Evolutionary conservation across 1,284 basidiomycete species (phyloP).

Genomic region (Apiotrichum sp.): DNA sequence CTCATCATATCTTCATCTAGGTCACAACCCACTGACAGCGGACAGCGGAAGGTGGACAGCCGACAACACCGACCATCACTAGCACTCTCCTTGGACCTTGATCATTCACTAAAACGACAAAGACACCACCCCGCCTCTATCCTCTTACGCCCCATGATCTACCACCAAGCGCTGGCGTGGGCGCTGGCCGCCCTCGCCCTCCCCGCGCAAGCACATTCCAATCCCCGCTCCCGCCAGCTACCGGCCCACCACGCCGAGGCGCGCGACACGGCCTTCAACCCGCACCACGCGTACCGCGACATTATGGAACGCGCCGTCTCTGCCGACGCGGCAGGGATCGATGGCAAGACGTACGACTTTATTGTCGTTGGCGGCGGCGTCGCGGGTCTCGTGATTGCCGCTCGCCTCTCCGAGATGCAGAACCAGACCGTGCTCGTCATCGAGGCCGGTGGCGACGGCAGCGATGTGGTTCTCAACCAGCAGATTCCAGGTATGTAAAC

Average conservation of each 20-base stretch:
- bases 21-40: too few species aligned
- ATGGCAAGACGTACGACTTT: slow-evolving; percentile 38
- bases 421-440: slow-evolving; percentile 62
- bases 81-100: too few species aligned
- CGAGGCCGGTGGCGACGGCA: slow-evolving; percentile 64
- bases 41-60: too few species aligned
- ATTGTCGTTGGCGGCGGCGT: slow-evolving; percentile 56
- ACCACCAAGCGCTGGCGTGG: too few species aligned
- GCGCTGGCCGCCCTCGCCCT: too few species aligned
- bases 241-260: not conserved
- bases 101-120: too few species aligned
- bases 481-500: slow-evolving; percentile 49
- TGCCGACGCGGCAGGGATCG: slow-evolving; percentile 21
- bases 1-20: too few species aligned
- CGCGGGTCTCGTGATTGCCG: slow-evolving; percentile 65
- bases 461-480: slow-evolving; percentile 47
- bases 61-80: too few species aligned
- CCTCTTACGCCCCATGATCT: too few species aligned
- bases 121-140: too few species aligned
- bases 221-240: not conserved
- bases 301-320: slow-evolving; percentile 24
- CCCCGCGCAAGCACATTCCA: too few species aligned
- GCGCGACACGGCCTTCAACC: not conserved
- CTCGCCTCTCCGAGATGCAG: slow-evolving; percentile 61
- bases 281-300: slow-evolving; percentile 3